These are phyloP conservation scores for Fusarium sp. DNA, from an alignment of 2,329 filamentous ascomycete species.

Conservation along the genomic window DNA sequence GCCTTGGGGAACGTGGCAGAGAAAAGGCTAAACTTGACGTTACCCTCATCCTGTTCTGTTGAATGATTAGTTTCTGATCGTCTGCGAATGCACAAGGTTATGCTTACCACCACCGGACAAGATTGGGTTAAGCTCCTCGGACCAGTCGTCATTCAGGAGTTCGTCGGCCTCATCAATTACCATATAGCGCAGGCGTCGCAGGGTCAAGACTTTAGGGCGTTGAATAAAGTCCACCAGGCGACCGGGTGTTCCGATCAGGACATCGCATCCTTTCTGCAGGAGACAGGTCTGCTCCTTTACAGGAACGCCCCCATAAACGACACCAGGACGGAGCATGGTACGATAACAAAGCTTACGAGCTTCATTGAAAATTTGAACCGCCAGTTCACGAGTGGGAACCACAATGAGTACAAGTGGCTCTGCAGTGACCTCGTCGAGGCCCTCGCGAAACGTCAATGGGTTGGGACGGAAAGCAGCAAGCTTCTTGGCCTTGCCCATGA, in stretches of 20 bases:
- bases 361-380: conserved; percentile 95
- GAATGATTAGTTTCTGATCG: conserved; percentile 47
- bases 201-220: conserved; percentile 72
- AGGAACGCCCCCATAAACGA: conserved; percentile 87
- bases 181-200: conserved; percentile 80
- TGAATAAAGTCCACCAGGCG: conserved; percentile 87
- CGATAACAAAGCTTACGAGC: conserved; percentile 93
- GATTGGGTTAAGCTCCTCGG: conserved; percentile 77
- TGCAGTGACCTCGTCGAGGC: conserved; percentile 67
- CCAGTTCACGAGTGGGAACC: conserved; percentile 87
- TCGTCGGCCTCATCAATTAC: conserved; percentile 97
- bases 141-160: conserved; percentile 84
- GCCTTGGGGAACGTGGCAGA: conserved; percentile 92
- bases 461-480: conserved; percentile 82
- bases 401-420: conserved; percentile 91
- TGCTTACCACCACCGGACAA: conserved; percentile 82
- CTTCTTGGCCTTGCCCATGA: conserved; percentile 97
- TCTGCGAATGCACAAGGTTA: not conserved
- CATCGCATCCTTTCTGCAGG: conserved; percentile 84
- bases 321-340: conserved; percentile 91
- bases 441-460: conserved; percentile 63
- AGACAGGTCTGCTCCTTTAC: conserved; percentile 75
- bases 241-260: conserved; percentile 89
- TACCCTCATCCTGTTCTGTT: conserved; percentile 77
- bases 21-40: conserved; percentile 81